phyloP scores from a whole-genome alignment of 2,329 filamentous ascomycete species.

The Thelonectria blattea region DNA sequence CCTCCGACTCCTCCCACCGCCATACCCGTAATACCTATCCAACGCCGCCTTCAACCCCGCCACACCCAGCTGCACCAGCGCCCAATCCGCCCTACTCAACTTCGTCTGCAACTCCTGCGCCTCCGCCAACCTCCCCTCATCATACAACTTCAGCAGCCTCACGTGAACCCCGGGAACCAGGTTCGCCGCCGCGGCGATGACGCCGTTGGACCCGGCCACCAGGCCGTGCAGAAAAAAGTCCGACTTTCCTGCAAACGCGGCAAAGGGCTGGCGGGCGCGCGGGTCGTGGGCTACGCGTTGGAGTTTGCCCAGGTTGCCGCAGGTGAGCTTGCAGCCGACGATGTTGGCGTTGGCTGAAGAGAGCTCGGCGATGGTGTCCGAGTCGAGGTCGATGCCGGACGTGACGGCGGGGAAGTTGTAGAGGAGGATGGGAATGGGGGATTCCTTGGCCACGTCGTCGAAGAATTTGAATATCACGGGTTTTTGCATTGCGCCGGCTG shows the following conservation, averaged over 20 bases:
- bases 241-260: conserved; percentile 15
- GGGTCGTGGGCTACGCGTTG: conserved; percentile 13
- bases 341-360: conserved; percentile 17
- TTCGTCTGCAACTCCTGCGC: conserved; percentile 9
- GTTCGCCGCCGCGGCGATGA: conserved; percentile 14
- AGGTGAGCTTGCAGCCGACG: conserved; percentile 15
- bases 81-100: conserved; percentile 17
- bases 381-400: conserved; percentile 64
- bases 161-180: conserved; percentile 12
- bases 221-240: conserved; percentile 18
- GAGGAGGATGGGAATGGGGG: conserved; percentile 64
- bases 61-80: conserved; percentile 11
- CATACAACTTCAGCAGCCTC: conserved; percentile 12
- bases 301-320: conserved; percentile 18
- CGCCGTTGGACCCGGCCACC: conserved; percentile 16
- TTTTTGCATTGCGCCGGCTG: conserved; percentile 41
- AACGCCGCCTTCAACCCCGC: conserved; percentile 10
- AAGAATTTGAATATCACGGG: conserved; percentile 67
- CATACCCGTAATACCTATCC: conserved; percentile 7
- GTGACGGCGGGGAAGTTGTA: conserved; percentile 70
- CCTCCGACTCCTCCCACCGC: conserved; percentile 19
- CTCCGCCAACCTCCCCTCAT: conserved; percentile 15
- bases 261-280: conserved; percentile 1
- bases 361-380: conserved; percentile 53
- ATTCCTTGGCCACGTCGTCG: conserved; percentile 59